phyloP scores from a whole-genome alignment of 75 land plant species.

The Cunninghamia lanceolata region DNA sequence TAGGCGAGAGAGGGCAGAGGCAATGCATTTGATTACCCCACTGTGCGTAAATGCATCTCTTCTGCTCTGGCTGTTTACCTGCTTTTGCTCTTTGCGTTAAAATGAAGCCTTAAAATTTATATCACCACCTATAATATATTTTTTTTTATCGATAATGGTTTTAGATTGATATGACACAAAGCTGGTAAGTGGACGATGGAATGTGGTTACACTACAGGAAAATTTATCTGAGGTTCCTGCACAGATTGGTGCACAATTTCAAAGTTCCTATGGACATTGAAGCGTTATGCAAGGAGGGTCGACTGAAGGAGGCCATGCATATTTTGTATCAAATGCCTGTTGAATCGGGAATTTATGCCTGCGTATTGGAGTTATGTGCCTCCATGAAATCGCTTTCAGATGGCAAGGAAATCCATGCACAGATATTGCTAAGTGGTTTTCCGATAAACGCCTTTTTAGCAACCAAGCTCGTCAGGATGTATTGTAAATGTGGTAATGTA shows the following conservation, averaged over 20 bases:
- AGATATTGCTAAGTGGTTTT: background rate
- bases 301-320: background rate
- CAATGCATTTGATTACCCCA: no score
- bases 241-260: background rate
- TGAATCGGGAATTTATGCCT: background rate
- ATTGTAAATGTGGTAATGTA: slow-evolving; percentile 14
- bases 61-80: background rate
- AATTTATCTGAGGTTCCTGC: background rate
- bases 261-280: background rate
- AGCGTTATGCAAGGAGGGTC: background rate
- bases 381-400: slow-evolving; percentile 4
- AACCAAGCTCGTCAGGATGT: slow-evolving; percentile 32
- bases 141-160: background rate
- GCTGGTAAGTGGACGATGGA: background rate
- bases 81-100: background rate
- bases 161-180: background rate
- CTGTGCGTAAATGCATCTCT: no score
- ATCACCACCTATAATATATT: background rate
- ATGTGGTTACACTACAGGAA: background rate
- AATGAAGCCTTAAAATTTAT: background rate
- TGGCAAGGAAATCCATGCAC: slow-evolving; percentile 25
- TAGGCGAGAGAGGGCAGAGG: no score
- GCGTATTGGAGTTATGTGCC: background rate
- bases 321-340: background rate
- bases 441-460: slow-evolving; percentile 3